Conservation (phyloP, 176 grass and related monocot genomes). For the Tillandsia leiboldiana region DNA sequence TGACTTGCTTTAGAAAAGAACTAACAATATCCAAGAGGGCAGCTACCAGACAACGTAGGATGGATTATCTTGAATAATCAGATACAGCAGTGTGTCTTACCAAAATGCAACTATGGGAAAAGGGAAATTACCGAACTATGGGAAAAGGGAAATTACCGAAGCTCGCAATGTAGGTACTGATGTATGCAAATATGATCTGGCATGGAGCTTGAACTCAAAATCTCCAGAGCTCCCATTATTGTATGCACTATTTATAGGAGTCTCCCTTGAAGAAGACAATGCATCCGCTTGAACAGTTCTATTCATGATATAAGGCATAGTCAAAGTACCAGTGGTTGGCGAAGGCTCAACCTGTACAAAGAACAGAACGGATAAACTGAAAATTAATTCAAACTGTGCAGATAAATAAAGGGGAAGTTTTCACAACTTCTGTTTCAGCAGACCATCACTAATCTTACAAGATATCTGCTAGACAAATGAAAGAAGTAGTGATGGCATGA, state of each 20-base stretch:
- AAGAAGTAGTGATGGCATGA: neutral
- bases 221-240: conserved; percentile 49
- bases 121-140: conserved; percentile 5
- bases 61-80: neutral
- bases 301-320: conserved; percentile 55
- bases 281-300: conserved; percentile 38
- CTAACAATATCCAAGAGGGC: too few species aligned
- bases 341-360: conserved; percentile 88
- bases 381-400: too few species aligned
- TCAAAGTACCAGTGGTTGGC: conserved; percentile 87
- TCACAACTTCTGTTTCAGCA: too few species aligned
- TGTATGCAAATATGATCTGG: conserved; percentile 37
- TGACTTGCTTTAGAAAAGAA: too few species aligned
- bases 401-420: too few species aligned
- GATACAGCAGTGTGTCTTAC: neutral
- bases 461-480: neutral
- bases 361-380: neutral
- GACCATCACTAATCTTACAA: too few species aligned
- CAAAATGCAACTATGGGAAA: neutral
- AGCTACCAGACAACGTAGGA: too few species aligned
- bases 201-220: conserved; percentile 72
- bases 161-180: conserved; percentile 16
- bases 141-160: conserved; percentile 4
- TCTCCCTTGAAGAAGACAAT: conserved; percentile 57
- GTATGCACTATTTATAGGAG: conserved; percentile 16